Percentiles rank a stretch among this genome's conserved stretches.
Evolutionary conservation across 768 basidiomycete genomes (phyloP).

Genomic region (Vishniacozyma victoriae): DNA sequence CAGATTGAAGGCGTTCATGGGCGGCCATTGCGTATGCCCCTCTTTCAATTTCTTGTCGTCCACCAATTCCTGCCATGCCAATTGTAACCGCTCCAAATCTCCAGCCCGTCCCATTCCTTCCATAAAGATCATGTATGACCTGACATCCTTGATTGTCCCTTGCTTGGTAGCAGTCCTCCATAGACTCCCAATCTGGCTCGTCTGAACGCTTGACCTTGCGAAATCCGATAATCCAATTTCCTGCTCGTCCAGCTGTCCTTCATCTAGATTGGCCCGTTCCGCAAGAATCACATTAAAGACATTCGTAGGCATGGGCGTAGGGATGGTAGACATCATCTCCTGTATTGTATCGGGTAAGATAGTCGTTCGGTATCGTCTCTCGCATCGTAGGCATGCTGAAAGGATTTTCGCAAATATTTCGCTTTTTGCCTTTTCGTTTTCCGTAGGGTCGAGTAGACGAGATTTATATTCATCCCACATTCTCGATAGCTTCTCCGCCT

Average conservation of each 20-base stretch:
- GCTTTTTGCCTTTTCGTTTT: no score
- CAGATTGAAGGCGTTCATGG: constrained; percentile 58
- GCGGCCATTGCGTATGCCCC: constrained; percentile 31
- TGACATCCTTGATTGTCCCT: constrained; percentile 57
- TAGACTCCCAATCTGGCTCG: constrained; percentile 56
- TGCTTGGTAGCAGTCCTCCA: constrained; percentile 58
- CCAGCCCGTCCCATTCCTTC: constrained; percentile 56
- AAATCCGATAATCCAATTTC: background rate
- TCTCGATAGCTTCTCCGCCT: no score
- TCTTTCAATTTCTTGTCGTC: constrained; percentile 36
- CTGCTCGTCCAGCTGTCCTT: background rate
- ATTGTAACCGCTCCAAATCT: constrained; percentile 56
- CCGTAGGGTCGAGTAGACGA: no score
- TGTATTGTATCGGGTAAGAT: no score
- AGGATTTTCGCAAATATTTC: no score
- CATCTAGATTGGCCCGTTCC: background rate
- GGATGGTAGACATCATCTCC: no score
- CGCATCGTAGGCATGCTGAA: no score
- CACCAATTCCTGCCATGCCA: constrained; percentile 39
- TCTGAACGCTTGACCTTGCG: no score
- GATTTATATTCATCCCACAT: no score
- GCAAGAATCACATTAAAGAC: background rate
- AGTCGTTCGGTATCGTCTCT: no score
- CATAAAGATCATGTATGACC: constrained; percentile 67
- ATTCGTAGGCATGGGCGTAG: background rate